Base-by-base conservation (phyloP, 2,329 filamentous ascomycete species). In the Fusarium sp. region DNA sequence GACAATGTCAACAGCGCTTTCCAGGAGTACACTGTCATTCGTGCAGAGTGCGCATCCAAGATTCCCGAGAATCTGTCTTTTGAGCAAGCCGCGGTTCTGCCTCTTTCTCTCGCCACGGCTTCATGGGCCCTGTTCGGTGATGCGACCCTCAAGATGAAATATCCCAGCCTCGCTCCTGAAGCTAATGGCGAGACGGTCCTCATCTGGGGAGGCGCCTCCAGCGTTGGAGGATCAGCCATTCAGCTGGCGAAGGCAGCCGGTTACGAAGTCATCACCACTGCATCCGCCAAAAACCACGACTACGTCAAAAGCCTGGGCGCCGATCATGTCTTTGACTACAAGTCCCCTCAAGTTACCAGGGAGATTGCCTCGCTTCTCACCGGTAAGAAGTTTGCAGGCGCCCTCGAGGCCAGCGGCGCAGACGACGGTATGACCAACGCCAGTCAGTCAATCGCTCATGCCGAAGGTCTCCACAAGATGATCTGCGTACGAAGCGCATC, bases 141-240 rank as follows among this genome's bases (percentile, higher is more conserved):
- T 17, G 51, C 66, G 15, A 47, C 45, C 2, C 45, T 67, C 2
- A 49, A 35, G 7, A 55, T 67, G 39, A 48, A 44, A n/a, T 61
- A 62, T 19, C 66, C 66, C 2, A 58, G 47, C 13, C 30, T 54
- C 5, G 20, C 22, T 3, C 39, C 65, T 0, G n/a, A 46, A 2
- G 17, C 61, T 8, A 46, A 37, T 1, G 53, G 30, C 0, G 48
- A 71, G 32, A 37, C 41, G 1, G 55, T 71, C 1, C 46, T 71
- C 13, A 62, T 79, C 40, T 87, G 83, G 82, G 85, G 85, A n/a
- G 86, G 84, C 0, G 79, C 82, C 4, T 80, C 81, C 0, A 78
- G 77, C 17, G 82, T 84, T 1, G 83, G 84, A 2, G 78, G 78
- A 40, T 80, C 79, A 43, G 81, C 80, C 1, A 79, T 85, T 13